Base-by-base conservation (phyloP, 495 filamentous ascomycete genomes). In the Pseudomonodictys pantanalensis region DNA sequence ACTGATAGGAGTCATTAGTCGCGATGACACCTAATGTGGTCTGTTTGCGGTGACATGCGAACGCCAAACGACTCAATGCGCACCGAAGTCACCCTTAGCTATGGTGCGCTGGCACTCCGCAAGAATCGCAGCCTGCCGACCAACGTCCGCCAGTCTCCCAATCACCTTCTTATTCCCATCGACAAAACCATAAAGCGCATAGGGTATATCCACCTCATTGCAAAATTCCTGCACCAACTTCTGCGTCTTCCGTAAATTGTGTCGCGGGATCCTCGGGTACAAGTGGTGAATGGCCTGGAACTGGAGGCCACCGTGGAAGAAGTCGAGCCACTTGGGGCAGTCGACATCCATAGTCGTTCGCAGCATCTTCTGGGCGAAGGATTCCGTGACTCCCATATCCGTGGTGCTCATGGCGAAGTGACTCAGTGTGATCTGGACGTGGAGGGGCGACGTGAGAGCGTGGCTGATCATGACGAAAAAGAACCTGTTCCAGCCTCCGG, bases 281-380 rank as follows among this genome's bases (percentile, higher is more conserved):
- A 98, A 78, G 71, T 98, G 93, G 64, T 98, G 93, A 55, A 98
- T 88, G 28, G 88, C 93, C 72, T 98, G 93, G 71, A 97, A 97
- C 72, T 98, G 93, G 68, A 98, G 76, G 32, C 93, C 93, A 17
- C 93, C 93, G 67, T 98, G 93, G 72, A 98, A 83, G 71, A 95
- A 98, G 68, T 98, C 93, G 17, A 98, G 78, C 93, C 93, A 98
- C 26, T 84, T 77, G 1, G 93, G 90, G 70, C 93, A 98, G 70
- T 96, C 92, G 17, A 98, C 87, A 59, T 98, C 93, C 93, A 97
- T 97, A 7, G 93, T 97, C 10, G 93, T 98, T 55, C 93, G 82
- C 47, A 98, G 80, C 93, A 97, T 97, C 73, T 87, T 90, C 75
- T 98, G 93, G 2, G 93, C 86, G 71, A 97, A 98, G 12, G 88